Base-by-base conservation (phyloP, 176 grass and related monocot species). In the Carex myosuroides region DNA sequence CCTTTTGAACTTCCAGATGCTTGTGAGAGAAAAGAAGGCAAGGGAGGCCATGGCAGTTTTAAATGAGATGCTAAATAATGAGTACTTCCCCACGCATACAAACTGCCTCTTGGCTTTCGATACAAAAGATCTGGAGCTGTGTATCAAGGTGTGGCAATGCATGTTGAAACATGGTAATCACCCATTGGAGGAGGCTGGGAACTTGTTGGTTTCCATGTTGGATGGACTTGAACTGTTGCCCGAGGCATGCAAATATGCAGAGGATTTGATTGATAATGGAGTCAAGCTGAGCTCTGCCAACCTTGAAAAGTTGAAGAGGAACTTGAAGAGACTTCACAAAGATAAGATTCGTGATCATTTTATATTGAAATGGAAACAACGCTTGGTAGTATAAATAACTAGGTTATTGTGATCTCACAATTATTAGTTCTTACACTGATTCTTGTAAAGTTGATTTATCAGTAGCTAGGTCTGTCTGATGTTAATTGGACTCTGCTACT, bases 211-310 rank as follows among this genome's bases (percentile, higher is more conserved):
- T 62, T 82, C 74, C 5, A 87, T 85, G 70, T 63, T 98, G 24
- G 87, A 79, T 64, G 86, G 87, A 20, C 33, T 60, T 57, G 86
- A 88, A 24, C 85, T 85, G 82, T 83, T 98, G 39, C 92, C 95
- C 0, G 95, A 98, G 93, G 95, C 95, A 48, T 98, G 95, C 81
- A 98, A 95, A 84, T 92, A 83, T 81, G 95, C 92, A 8, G 92
- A 95, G 85, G 90, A 91, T 60, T 91, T 95, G 86, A 98, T 95
- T 21, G 95, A 98, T 62, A 89, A 80, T 32, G 88, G 92, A 21
- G 91, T 98, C 85, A 93, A 93, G 60, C 55, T 98, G 85, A 90
- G 78, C 24, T 95, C 92, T 1, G 83, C 86, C 5, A 98, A 88
- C 7, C 64, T 98, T 82, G 50, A 84, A 2, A 93, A 93, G 85